phyloP scores from a whole-genome alignment of 2,329 filamentous ascomycete species.

The Pestalotiopsis fici region DNA sequence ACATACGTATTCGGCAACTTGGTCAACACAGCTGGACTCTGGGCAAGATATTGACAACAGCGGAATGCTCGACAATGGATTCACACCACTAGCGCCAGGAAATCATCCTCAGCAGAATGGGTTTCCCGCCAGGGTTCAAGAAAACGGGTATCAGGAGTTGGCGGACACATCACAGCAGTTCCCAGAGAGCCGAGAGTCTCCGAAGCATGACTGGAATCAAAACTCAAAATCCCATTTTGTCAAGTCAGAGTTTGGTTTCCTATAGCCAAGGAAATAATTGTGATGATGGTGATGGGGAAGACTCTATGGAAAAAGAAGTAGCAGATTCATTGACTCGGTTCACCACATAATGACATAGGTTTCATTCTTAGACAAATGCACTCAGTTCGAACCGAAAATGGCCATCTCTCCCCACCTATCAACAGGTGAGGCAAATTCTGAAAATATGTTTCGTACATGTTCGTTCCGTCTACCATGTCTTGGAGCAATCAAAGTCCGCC shows the following conservation, averaged over 20 bases:
- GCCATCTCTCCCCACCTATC: too few relatives aligned
- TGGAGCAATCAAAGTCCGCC: too few relatives aligned
- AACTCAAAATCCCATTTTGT: background rate
- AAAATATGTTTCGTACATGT: too few relatives aligned
- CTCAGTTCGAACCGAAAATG: too few relatives aligned
- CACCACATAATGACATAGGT: too few relatives aligned
- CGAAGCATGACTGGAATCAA: background rate
- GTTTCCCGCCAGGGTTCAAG: background rate
- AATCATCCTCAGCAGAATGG: background rate
- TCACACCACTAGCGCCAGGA: background rate
- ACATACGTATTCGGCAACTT: background rate
- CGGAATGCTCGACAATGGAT: background rate
- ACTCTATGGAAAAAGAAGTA: background rate
- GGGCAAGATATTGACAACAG: background rate
- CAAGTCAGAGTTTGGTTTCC: background rate
- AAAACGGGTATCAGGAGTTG: background rate
- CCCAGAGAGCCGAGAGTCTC: background rate
- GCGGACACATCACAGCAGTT: background rate
- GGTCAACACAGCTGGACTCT: background rate
- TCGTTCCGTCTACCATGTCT: too few relatives aligned
- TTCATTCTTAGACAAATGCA: too few relatives aligned
- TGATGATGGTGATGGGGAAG: background rate
- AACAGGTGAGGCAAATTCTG: too few relatives aligned
- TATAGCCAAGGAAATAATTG: background rate
- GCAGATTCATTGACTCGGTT: background rate